A percentile compares a stretch with the other conserved stretches of the same genome.
Conservation (phyloP, 805 yeast genomes). For the Scheffersomyces lignosus region DNA sequence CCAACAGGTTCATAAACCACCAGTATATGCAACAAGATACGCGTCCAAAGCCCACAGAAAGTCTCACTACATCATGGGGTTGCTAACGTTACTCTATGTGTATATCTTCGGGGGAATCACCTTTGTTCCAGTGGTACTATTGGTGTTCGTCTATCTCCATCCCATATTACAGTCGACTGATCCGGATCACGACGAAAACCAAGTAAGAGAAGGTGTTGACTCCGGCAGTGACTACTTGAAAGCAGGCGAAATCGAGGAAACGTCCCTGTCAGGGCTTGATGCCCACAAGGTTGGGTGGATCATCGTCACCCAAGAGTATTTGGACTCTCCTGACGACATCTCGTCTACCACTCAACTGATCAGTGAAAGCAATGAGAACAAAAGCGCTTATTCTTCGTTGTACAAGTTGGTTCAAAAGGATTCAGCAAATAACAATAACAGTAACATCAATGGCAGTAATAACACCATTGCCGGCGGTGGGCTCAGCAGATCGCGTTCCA, state of each 20-base stretch:
- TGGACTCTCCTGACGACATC: conserved; percentile 47
- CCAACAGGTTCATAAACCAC: too few species aligned
- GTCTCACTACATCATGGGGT: too few species aligned
- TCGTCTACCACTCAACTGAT: conserved; percentile 45
- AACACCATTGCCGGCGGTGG: too few species aligned
- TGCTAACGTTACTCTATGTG: conserved; percentile 32
- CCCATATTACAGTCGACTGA: conserved; percentile 27
- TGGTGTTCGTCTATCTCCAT: conserved; percentile 39
- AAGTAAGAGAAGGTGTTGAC: conserved; percentile 13
- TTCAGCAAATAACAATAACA: conserved; percentile 4
- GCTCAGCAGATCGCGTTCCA: conserved; percentile 8
- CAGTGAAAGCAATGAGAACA: conserved; percentile 41
- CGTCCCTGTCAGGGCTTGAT: conserved; percentile 58
- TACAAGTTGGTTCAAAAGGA: conserved; percentile 54
- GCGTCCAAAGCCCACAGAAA: too few species aligned
- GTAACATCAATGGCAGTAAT: conserved; percentile 1
- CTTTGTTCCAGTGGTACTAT: conserved; percentile 59
- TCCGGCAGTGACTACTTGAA: conserved; percentile 39
- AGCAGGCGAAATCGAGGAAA: conserved; percentile 67
- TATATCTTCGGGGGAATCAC: conserved; percentile 83
- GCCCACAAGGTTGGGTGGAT: conserved; percentile 75
- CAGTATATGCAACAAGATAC: too few species aligned
- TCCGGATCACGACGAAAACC: conserved; percentile 4
- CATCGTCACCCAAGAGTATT: conserved; percentile 76
- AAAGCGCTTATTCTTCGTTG: conserved; percentile 60